Evolutionary conservation across 768 basidiomycete genomes (phyloP).

Genomic region (Termitomyces sp.): DNA sequence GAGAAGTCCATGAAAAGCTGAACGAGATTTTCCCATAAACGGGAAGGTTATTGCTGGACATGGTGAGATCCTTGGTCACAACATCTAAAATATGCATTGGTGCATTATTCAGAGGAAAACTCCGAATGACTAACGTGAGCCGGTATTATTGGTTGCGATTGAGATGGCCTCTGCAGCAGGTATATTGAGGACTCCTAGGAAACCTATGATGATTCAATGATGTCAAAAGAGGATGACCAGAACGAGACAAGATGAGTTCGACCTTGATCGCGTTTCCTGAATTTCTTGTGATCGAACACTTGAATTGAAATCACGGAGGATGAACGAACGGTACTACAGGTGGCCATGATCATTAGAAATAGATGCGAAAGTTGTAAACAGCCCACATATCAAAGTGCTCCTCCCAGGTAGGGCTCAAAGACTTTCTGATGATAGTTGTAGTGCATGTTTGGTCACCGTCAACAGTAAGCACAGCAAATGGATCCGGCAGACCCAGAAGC

Average conservation of each 20-base stretch:
- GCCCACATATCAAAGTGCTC: slow-evolving; percentile 83
- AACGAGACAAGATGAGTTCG: slow-evolving; percentile 19
- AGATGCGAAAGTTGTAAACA: slow-evolving; percentile 10
- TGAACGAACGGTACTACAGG: slow-evolving; percentile 60
- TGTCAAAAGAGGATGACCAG: slow-evolving; percentile 22
- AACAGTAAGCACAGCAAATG: slow-evolving; percentile 84
- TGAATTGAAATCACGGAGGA: slow-evolving; percentile 79
- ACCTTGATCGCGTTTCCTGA: slow-evolving; percentile 83
- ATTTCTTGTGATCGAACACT: slow-evolving; percentile 88
- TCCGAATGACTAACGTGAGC: slow-evolving; percentile 20
- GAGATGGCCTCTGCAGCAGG: slow-evolving; percentile 50
- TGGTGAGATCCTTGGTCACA: slow-evolving; percentile 70
- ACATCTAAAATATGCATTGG: slow-evolving; percentile 42
- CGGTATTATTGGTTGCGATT: slow-evolving; percentile 43
- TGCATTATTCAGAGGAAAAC: slow-evolving; percentile 14
- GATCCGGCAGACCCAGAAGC: slow-evolving; percentile 79
- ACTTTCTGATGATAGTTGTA: slow-evolving; percentile 67
- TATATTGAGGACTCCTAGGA: slow-evolving; percentile 57
- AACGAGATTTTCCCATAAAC: slow-evolving; percentile 85
- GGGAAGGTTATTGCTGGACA: slow-evolving; percentile 70
- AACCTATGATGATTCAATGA: slow-evolving; percentile 31
- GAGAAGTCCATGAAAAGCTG: slow-evolving; percentile 42
- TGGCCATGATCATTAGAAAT: slow-evolving; percentile 5
- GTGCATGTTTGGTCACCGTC: slow-evolving; percentile 82
- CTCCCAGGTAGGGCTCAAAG: slow-evolving; percentile 75